Conservation (phyloP, 164 flowering plant genomes). For the Umbellularia californica region DNA sequence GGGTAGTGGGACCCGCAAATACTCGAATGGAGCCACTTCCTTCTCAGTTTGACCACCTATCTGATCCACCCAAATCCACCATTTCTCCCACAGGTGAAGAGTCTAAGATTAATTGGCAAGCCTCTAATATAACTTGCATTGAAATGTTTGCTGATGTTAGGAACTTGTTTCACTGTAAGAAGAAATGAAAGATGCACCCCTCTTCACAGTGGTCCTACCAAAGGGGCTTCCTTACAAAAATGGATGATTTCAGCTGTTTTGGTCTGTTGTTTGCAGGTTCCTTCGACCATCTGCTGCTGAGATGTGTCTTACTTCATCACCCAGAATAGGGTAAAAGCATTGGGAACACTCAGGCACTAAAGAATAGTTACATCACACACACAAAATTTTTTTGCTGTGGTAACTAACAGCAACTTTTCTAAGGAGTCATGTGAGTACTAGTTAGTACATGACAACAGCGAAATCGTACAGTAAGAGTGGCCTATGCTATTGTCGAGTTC, state of each 20-base stretch:
- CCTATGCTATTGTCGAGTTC: no score
- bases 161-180: neutral
- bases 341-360: neutral
- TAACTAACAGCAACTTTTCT: neutral
- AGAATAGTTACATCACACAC: neutral
- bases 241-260: neutral
- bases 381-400: no score
- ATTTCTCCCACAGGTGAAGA: neutral
- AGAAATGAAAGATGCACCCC: neutral
- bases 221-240: neutral
- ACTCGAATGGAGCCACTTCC: neutral
- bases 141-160: neutral
- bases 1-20: neutral
- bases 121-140: no score
- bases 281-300: neutral
- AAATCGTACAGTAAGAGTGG: no score
- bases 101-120: no score
- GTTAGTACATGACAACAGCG: neutral
- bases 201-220: neutral
- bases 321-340: no score
- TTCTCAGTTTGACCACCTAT: no score
- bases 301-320: neutral
- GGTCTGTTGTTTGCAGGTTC: neutral
- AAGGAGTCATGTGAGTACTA: neutral
- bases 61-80: no score